Evolutionary conservation across 441 rosid genomes (phyloP).

Genomic region (Aleurites moluccanus): DNA sequence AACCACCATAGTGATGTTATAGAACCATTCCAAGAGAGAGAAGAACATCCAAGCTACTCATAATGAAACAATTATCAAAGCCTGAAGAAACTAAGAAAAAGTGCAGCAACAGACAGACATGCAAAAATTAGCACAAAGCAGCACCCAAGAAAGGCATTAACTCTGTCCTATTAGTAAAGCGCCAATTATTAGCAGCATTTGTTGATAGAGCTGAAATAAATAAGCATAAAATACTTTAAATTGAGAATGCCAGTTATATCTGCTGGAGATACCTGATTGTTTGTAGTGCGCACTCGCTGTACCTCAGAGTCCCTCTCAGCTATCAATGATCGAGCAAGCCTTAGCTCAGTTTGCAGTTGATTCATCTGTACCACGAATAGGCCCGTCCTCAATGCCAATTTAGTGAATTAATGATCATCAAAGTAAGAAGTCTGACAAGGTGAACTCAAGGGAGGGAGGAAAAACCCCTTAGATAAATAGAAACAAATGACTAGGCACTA

Average conservation of each 20-base stretch:
- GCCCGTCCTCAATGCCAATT: background rate
- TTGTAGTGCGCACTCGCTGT: constrained; percentile 70
- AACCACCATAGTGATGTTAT: background rate
- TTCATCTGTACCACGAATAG: constrained; percentile 59
- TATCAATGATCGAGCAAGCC: constrained; percentile 85
- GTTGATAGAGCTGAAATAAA: background rate
- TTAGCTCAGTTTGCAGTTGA: constrained; percentile 89
- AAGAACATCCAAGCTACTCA: background rate
- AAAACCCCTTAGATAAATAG: background rate
- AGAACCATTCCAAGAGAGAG: background rate
- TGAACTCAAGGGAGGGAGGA: too few relatives aligned
- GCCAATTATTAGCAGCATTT: background rate
- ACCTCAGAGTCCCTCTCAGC: constrained; percentile 90
- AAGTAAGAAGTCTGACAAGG: background rate
- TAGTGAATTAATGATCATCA: background rate
- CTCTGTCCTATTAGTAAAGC: background rate
- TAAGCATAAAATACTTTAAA: background rate
- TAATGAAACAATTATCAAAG: background rate
- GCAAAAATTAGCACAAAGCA: background rate
- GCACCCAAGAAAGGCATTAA: background rate
- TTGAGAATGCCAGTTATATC: background rate
- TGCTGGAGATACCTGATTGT: constrained; percentile 61
- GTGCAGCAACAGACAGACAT: background rate
- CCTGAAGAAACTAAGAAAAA: background rate
- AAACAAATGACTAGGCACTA: background rate